Conservation (phyloP, 2,329 filamentous ascomycete species). For the Alternaria angustiovoidea region DNA sequence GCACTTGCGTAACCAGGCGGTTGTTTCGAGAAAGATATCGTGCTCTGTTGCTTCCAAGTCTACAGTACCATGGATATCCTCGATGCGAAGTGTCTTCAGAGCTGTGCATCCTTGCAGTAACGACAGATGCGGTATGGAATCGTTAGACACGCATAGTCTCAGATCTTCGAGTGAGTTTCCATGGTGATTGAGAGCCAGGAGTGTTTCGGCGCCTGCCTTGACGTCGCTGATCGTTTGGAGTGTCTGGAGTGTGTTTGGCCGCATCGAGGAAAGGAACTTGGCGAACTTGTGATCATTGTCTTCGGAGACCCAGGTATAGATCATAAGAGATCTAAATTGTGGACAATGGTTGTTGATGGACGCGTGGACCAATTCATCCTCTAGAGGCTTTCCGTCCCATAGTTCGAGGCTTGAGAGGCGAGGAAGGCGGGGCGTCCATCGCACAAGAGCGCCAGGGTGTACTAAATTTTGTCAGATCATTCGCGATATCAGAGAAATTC, state of each 20-base stretch:
- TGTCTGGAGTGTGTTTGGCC: slow-evolving; percentile 63
- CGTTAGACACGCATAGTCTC: slow-evolving; percentile 59
- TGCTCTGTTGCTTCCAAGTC: slow-evolving; percentile 62
- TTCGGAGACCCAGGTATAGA: slow-evolving; percentile 61
- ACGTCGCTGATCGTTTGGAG: slow-evolving; percentile 68
- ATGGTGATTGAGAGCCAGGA: slow-evolving; percentile 63
- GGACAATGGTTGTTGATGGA: slow-evolving; percentile 67
- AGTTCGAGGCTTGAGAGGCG: slow-evolving; percentile 67
- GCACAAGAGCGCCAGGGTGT: slow-evolving; percentile 60
- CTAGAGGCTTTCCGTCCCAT: slow-evolving; percentile 68
- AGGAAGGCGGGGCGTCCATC: slow-evolving; percentile 67
- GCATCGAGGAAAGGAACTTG: slow-evolving; percentile 65
- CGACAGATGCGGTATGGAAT: slow-evolving; percentile 60
- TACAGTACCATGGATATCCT: slow-evolving; percentile 54
- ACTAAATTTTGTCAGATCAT: slow-evolving; percentile 47
- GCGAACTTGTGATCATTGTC: slow-evolving; percentile 67
- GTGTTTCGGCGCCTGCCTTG: slow-evolving; percentile 62
- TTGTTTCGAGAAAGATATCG: slow-evolving; percentile 60
- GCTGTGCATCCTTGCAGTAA: slow-evolving; percentile 59
- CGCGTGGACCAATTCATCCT: slow-evolving; percentile 60
- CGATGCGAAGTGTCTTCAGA: slow-evolving; percentile 60
- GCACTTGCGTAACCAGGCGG: slow-evolving; percentile 65
- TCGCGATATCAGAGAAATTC: neutral
- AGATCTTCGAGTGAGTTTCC: slow-evolving; percentile 63
- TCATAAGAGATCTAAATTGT: slow-evolving; percentile 66